A percentile compares a stretch with the other conserved stretches of the same genome.
phyloP scores from a whole-genome alignment of 2,329 filamentous ascomycete species.

The Penicillium concentricum region DNA sequence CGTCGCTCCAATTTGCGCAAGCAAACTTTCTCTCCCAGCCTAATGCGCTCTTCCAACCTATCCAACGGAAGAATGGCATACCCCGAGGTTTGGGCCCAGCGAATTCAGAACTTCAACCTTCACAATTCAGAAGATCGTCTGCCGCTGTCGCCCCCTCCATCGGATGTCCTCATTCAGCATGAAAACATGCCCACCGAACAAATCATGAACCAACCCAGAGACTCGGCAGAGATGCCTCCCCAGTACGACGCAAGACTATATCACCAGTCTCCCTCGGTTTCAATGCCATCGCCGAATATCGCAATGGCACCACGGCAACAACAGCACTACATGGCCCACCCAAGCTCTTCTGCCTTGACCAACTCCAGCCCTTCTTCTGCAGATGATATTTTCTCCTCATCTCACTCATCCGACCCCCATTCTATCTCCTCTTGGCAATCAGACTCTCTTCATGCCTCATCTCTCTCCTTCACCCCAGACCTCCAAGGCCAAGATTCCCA shows the following conservation, averaged over 20 bases:
- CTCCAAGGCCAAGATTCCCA: slow-evolving; percentile 39
- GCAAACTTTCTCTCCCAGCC: slow-evolving; percentile 50
- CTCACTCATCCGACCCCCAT: slow-evolving; percentile 40
- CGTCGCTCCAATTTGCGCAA: slow-evolving; percentile 40
- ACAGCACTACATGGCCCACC: slow-evolving; percentile 34
- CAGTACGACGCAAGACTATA: slow-evolving; percentile 36
- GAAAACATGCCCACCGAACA: slow-evolving; percentile 37
- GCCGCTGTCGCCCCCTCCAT: slow-evolving; percentile 48
- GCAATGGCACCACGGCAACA: slow-evolving; percentile 31
- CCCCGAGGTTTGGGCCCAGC: slow-evolving; percentile 53
- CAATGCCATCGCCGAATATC: slow-evolving; percentile 35
- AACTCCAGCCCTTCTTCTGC: slow-evolving; percentile 38
- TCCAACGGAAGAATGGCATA: slow-evolving; percentile 44
- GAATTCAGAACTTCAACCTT: slow-evolving; percentile 54
- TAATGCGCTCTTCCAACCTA: slow-evolving; percentile 55
- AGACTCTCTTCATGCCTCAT: slow-evolving; percentile 37
- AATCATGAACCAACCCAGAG: slow-evolving; percentile 31
- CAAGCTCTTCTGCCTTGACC: slow-evolving; percentile 29
- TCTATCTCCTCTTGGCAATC: slow-evolving; percentile 44
- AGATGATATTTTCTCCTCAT: slow-evolving; percentile 40
- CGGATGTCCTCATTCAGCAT: slow-evolving; percentile 43
- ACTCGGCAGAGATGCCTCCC: slow-evolving; percentile 31
- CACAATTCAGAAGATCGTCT: slow-evolving; percentile 45
- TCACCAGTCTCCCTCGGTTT: slow-evolving; percentile 33
- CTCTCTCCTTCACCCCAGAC: slow-evolving; percentile 42